These are phyloP conservation scores for Mariannaea elegans DNA, from an alignment of 2,329 filamentous ascomycete species.

Conservation along the genomic window DNA sequence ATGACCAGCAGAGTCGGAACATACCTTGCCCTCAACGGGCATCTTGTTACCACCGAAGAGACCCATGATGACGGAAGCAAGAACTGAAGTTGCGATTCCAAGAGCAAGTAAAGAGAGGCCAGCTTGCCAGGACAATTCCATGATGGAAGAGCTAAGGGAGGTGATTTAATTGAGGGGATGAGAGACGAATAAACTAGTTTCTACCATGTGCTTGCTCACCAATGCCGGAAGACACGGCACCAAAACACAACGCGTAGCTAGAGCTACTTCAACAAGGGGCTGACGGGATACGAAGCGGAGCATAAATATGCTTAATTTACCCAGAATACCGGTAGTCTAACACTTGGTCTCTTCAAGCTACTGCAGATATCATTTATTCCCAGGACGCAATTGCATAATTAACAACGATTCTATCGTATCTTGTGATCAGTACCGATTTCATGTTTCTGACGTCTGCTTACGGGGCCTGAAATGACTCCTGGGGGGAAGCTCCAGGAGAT, in stretches of 20 bases:
- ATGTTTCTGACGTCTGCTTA: no score
- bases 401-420: not conserved
- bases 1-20: constrained; percentile 29
- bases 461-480: no score
- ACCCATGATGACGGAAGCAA: constrained; percentile 66
- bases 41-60: constrained; percentile 77
- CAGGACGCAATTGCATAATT: not conserved
- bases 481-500: not conserved
- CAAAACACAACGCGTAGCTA: no score
- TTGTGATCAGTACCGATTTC: no score
- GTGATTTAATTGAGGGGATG: constrained; percentile 17
- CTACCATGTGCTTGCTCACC: not conserved
- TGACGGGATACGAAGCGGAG: no score
- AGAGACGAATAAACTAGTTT: constrained; percentile 1
- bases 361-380: no score
- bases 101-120: constrained; percentile 18
- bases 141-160: constrained; percentile 12
- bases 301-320: no score
- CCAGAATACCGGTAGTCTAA: no score
- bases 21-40: constrained; percentile 83
- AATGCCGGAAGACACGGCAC: no score
- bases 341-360: no score
- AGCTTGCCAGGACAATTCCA: constrained; percentile 32
- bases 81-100: constrained; percentile 25
- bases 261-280: no score